Percentiles rank a stretch among this genome's conserved stretches.
phyloP scores from a whole-genome alignment of 495 filamentous ascomycete species.

The Tuber umbilicatum region DNA sequence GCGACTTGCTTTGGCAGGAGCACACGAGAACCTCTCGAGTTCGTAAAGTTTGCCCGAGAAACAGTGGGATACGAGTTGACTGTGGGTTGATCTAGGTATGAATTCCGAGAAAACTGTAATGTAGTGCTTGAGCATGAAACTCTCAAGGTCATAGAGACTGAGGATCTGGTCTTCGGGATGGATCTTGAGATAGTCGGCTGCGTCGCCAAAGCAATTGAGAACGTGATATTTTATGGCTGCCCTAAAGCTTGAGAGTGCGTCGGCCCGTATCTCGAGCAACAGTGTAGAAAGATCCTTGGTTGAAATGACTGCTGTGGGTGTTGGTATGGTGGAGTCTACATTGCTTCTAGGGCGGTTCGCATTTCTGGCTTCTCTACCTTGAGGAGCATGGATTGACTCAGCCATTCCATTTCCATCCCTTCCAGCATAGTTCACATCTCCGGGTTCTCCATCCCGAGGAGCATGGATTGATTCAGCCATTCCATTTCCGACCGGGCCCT shows the following conservation, averaged over 20 bases:
- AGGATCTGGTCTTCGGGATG: conserved; percentile 20
- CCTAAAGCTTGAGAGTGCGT: background rate
- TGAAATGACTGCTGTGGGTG: background rate
- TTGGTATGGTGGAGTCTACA: background rate
- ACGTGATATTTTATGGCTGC: background rate
- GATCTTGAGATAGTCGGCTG: conserved; percentile 20
- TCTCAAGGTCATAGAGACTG: conserved; percentile 22
- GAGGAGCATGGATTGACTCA: background rate
- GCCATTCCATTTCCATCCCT: background rate
- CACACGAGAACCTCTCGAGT: conserved; percentile 13
- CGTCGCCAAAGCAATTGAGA: conserved; percentile 14
- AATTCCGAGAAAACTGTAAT: conserved; percentile 16
- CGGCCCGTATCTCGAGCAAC: background rate
- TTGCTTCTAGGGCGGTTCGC: background rate
- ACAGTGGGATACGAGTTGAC: conserved; percentile 9
- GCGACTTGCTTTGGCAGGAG: background rate
- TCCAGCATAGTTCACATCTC: background rate
- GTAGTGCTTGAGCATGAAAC: conserved; percentile 17
- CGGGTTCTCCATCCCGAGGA: background rate
- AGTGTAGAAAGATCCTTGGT: background rate
- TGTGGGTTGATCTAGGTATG: conserved; percentile 13
- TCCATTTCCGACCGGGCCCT: background rate
- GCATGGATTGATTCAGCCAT: background rate
- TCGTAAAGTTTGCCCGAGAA: conserved; percentile 10
- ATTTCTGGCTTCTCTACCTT: background rate